phyloP scores from a whole-genome alignment of 2,329 filamentous ascomycete genomes.

The Tolypocladium sp. region DNA sequence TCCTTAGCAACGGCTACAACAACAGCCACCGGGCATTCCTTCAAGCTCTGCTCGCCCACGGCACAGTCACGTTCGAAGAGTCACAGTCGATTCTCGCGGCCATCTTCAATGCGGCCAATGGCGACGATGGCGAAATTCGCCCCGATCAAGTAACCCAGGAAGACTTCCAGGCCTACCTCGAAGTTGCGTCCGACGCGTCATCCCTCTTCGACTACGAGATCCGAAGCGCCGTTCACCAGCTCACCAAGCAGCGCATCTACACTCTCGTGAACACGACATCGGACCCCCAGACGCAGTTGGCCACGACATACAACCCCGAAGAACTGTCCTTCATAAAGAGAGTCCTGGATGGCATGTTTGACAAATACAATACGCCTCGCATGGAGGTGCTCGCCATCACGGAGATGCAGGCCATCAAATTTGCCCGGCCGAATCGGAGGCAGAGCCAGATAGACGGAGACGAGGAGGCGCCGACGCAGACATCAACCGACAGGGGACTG shows the following conservation, averaged over 20 bases:
- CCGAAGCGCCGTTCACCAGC: constrained; percentile 63
- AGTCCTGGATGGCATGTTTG: constrained; percentile 85
- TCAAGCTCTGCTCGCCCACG: constrained; percentile 75
- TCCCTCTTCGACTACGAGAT: constrained; percentile 84
- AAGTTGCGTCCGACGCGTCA: constrained; percentile 61
- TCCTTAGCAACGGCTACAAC: constrained; percentile 28
- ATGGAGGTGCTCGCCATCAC: constrained; percentile 78
- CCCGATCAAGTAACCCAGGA: constrained; percentile 58
- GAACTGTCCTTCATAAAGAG: constrained; percentile 87
- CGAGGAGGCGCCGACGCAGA: constrained; percentile 23
- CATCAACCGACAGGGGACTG: constrained; percentile 44
- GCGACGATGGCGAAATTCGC: constrained; percentile 28
- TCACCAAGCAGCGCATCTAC: constrained; percentile 57
- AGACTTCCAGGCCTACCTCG: constrained; percentile 60
- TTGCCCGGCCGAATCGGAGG: constrained; percentile 43
- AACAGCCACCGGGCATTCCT: constrained; percentile 80
- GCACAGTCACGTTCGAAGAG: constrained; percentile 67
- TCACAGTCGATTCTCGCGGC: constrained; percentile 65
- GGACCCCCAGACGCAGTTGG: constrained; percentile 77
- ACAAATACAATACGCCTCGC: constrained; percentile 70
- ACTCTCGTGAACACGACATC: constrained; percentile 82
- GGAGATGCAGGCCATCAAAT: constrained; percentile 66
- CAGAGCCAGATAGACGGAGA: constrained; percentile 18
- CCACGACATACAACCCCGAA: constrained; percentile 69
- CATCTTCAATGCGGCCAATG: constrained; percentile 53